phyloP scores from a whole-genome alignment of 805 yeast genomes.

The Candida michaelii region DNA sequence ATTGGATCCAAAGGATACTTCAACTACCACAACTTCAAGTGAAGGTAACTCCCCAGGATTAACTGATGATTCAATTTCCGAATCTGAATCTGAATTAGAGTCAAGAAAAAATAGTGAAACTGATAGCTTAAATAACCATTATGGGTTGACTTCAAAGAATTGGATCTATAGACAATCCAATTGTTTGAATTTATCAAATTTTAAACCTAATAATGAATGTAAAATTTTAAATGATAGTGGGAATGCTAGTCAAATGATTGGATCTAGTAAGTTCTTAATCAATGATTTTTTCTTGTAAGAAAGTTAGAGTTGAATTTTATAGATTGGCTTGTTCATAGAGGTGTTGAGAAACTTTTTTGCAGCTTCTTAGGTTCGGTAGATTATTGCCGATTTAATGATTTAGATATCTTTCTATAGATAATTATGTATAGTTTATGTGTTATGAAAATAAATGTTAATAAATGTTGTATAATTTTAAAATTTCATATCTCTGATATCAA shows the following conservation, averaged over 20 bases:
- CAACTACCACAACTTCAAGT: not conserved
- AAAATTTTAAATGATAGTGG: constrained; percentile 39
- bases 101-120: constrained; percentile 3
- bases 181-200: constrained; percentile 34
- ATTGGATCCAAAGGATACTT: constrained; percentile 16
- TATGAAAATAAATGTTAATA: constrained; percentile 5
- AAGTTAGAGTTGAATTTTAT: not conserved
- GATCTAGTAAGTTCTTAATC: constrained; percentile 40
- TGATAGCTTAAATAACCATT: not conserved
- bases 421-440: constrained; percentile 5
- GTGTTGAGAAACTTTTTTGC: no score
- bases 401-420: not conserved
- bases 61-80: constrained; percentile 1
- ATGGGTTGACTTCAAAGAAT: constrained; percentile 4
- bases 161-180: constrained; percentile 32
- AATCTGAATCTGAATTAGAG: constrained; percentile 6
- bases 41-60: constrained; percentile 1
- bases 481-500: no score
- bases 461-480: no score
- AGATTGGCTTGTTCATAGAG: no score
- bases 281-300: constrained; percentile 42
- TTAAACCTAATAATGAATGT: constrained; percentile 23
- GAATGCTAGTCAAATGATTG: constrained; percentile 45
- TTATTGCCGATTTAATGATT: constrained; percentile 1
- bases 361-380: not conserved